Conservation (phyloP, 192 early-diverging fungal genomes). For the Coemansia sp. region DNA sequence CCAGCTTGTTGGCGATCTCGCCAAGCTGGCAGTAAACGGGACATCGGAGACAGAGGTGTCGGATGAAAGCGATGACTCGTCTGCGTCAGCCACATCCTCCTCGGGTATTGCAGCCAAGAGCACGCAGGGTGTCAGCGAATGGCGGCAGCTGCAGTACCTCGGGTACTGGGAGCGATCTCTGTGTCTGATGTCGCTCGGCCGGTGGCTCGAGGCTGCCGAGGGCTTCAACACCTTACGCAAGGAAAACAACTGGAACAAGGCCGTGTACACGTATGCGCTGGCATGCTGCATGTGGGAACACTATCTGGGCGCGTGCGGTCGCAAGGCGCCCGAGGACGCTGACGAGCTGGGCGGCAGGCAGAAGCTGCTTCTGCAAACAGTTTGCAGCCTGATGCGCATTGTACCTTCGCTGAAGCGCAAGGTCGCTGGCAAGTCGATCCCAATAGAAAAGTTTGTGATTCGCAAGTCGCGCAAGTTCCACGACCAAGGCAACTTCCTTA, state of each 20-base stretch:
- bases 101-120: background rate
- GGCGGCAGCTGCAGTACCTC: slow-evolving; percentile 79
- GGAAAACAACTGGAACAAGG: slow-evolving; percentile 87
- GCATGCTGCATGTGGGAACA: slow-evolving; percentile 66
- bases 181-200: slow-evolving; percentile 62
- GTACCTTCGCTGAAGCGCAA: slow-evolving; percentile 72
- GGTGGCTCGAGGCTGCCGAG: slow-evolving; percentile 63
- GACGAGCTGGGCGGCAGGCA: slow-evolving; percentile 16
- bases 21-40: slow-evolving; percentile 58
- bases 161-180: slow-evolving; percentile 82
- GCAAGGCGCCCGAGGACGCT: slow-evolving; percentile 5
- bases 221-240: slow-evolving; percentile 67
- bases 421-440: slow-evolving; percentile 84
- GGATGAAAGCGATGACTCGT: background rate
- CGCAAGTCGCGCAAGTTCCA: slow-evolving; percentile 80
- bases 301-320: slow-evolving; percentile 23
- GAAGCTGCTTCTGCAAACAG: slow-evolving; percentile 48
- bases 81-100: background rate
- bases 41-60: slow-evolving; percentile 11
- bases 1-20: slow-evolving; percentile 16
- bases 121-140: slow-evolving; percentile 34
- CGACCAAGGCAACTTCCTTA: slow-evolving; percentile 65
- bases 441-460: slow-evolving; percentile 86
- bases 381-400: slow-evolving; percentile 63
- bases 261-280: slow-evolving; percentile 76